Conservation (phyloP, 2,329 filamentous ascomycete species). For the Amauroascus niger region DNA sequence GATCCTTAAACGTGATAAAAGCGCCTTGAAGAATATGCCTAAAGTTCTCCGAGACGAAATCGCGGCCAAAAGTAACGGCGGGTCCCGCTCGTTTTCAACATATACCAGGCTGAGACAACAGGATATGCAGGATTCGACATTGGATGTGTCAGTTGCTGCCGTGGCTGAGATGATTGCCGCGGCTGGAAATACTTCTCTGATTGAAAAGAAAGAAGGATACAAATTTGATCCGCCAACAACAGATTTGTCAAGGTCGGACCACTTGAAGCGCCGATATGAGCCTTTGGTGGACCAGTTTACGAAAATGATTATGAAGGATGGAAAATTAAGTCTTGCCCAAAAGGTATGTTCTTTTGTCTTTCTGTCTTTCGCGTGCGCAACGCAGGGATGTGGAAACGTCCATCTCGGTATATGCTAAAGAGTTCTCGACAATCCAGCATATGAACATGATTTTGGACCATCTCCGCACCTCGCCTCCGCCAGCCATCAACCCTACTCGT, state of each 20-base stretch:
- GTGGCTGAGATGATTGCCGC: conserved; percentile 31
- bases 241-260: conserved; percentile 52
- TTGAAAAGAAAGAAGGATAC: conserved; percentile 43
- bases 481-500: conserved; percentile 59
- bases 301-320: conserved; percentile 81
- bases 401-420: neutral
- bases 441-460: conserved; percentile 72
- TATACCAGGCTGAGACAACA: conserved; percentile 34
- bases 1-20: conserved; percentile 55
- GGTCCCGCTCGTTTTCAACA: conserved; percentile 50
- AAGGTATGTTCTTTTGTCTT: conserved; percentile 46
- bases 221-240: conserved; percentile 64
- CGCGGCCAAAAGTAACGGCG: conserved; percentile 6
- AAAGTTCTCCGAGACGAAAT: conserved; percentile 53
- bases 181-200: conserved; percentile 17
- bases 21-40: conserved; percentile 53
- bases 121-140: conserved; percentile 22
- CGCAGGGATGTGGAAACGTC: neutral
- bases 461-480: conserved; percentile 74
- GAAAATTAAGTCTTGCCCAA: conserved; percentile 84
- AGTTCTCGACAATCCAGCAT: conserved; percentile 48
- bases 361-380: neutral
- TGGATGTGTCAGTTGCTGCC: conserved; percentile 27
- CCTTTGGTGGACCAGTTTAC: conserved; percentile 78
- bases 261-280: conserved; percentile 76